These are phyloP conservation scores for Trichoderma pleuroti DNA, from an alignment of 2,329 filamentous ascomycete genomes.

Conservation along the genomic window DNA sequence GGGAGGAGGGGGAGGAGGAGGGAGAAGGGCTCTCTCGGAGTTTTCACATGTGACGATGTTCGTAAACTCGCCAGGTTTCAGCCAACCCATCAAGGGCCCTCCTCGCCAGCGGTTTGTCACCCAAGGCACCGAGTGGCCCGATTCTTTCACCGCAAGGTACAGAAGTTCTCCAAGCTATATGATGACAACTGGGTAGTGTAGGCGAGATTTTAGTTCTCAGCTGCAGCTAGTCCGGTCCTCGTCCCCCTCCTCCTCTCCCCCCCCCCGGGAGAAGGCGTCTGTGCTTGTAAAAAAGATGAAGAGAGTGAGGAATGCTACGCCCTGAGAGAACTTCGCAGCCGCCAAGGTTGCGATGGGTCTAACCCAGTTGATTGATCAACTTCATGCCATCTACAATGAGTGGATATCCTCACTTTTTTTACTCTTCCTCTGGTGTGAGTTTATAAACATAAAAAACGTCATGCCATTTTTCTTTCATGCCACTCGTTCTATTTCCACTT, in stretches of 20 bases:
- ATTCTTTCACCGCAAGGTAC: too few species aligned
- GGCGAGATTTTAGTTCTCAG: not conserved
- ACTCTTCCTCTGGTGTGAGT: not conserved
- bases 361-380: not conserved
- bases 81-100: too few species aligned
- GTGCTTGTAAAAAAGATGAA: not conserved
- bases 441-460: not conserved
- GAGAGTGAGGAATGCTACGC: not conserved
- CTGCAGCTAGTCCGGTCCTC: conserved; percentile 21
- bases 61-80: too few species aligned
- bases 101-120: too few species aligned
- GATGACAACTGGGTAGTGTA: not conserved
- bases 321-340: not conserved
- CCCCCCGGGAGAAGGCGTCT: not conserved
- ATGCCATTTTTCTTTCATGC: not conserved
- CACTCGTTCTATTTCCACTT: not conserved
- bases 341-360: not conserved
- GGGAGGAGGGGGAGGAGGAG: too few species aligned
- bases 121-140: too few species aligned
- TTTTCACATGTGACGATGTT: too few species aligned
- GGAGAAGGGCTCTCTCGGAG: too few species aligned
- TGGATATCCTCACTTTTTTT: not conserved
- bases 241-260: too few species aligned
- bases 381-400: not conserved
- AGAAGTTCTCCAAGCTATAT: too few species aligned